Percentiles rank a stretch among this genome's conserved stretches.
phyloP scores from a whole-genome alignment of 495 filamentous ascomycete genomes.

The Hypoxylon cercidicola region DNA sequence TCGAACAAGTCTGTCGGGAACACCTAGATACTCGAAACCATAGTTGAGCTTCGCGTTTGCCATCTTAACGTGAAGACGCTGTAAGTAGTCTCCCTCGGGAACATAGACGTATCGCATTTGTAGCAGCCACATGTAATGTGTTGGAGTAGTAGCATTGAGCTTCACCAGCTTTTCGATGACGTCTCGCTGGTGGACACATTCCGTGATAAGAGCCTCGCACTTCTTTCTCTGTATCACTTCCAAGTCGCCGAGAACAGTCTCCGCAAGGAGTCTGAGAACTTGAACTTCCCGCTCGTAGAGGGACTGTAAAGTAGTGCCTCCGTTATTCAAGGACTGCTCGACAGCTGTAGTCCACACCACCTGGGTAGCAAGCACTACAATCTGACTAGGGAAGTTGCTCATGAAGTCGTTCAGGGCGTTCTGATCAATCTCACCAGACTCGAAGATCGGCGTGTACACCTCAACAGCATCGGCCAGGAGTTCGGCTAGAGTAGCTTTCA shows the following conservation, averaged over 20 bases:
- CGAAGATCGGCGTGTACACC: conserved; percentile 77
- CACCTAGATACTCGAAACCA: conserved; percentile 97
- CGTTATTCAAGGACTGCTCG: conserved; percentile 75
- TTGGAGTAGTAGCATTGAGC: conserved; percentile 76
- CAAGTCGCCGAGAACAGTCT: conserved; percentile 89
- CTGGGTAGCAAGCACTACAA: conserved; percentile 96
- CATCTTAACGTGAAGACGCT: conserved; percentile 92
- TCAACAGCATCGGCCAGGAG: conserved; percentile 86
- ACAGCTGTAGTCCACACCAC: conserved; percentile 91
- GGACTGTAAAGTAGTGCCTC: conserved; percentile 70
- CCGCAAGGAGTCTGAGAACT: conserved; percentile 82
- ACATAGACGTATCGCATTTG: conserved; percentile 97
- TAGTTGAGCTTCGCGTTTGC: conserved; percentile 95
- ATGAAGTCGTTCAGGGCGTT: conserved; percentile 79
- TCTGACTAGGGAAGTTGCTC: conserved; percentile 84
- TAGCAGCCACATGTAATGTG: conserved; percentile 92
- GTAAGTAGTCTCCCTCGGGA: conserved; percentile 79
- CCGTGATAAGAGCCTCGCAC: conserved; percentile 98
- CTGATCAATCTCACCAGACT: conserved; percentile 69
- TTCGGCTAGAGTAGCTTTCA: conserved; percentile 94
- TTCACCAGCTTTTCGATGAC: conserved; percentile 83
- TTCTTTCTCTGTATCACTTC: conserved; percentile 90
- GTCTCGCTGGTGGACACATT: conserved; percentile 97
- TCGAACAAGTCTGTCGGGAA: conserved; percentile 92
- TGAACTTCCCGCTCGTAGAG: conserved; percentile 81